A percentile compares a stretch with the other conserved stretches of the same genome.
These are phyloP conservation scores for Boletellus emodensis DNA, from an alignment of 768 basidiomycete species.

Conservation along the genomic window DNA sequence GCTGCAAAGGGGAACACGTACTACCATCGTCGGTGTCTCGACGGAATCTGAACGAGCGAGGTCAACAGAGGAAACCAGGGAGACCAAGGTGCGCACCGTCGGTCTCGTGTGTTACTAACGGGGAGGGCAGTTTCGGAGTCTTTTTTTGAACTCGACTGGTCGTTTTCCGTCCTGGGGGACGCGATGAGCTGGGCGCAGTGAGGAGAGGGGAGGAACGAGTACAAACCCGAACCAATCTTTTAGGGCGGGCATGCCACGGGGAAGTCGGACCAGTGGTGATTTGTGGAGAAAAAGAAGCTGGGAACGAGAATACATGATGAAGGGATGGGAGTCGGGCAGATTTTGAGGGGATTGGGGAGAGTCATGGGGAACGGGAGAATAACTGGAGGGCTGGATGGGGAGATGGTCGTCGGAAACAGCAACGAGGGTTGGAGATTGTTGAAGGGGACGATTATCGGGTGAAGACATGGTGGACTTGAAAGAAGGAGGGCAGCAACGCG, in stretches of 20 bases:
- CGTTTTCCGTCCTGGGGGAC: conserved; percentile 44
- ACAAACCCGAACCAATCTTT: conserved; percentile 89
- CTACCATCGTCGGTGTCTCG: conserved; percentile 75
- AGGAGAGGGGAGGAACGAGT: conserved; percentile 10
- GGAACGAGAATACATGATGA: conserved; percentile 64
- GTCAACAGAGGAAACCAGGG: conserved; percentile 6
- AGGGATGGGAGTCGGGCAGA: conserved; percentile 33
- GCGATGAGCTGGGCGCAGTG: conserved; percentile 17
- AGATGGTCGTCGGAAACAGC: conserved; percentile 30
- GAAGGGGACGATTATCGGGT: conserved; percentile 19
- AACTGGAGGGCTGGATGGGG: conserved; percentile 21
- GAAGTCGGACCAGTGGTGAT: conserved; percentile 72
- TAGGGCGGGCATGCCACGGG: conserved; percentile 73
- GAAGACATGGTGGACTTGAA: conserved; percentile 32
- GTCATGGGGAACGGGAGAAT: conserved; percentile 12
- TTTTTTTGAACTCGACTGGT: conserved; percentile 43
- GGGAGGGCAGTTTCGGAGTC: conserved; percentile 57
- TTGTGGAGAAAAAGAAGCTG: conserved; percentile 65
- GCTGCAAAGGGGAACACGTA: conserved; percentile 29
- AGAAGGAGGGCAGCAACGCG: conserved; percentile 12
- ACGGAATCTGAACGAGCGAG: conserved; percentile 51
- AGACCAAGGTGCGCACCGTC: conserved; percentile 46
- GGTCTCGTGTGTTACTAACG: conserved; percentile 54
- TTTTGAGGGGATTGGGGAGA: conserved; percentile 16
- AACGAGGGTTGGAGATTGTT: conserved; percentile 22